Base-by-base conservation (phyloP, 257 asterid species). In the Capsicum baccatum region DNA sequence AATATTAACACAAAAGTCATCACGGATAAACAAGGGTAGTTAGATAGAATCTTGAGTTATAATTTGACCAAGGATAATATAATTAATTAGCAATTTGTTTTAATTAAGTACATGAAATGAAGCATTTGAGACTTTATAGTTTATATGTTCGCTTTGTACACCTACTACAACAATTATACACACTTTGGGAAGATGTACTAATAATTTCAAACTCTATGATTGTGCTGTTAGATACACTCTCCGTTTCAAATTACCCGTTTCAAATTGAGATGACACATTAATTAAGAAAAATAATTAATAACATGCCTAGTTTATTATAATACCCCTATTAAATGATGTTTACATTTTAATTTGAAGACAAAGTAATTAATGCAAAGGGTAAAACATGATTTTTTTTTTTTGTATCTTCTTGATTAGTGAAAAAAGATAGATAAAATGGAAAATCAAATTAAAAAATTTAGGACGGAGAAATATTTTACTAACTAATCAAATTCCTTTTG, bases 161-260 rank as follows among this genome's bases (percentile, higher is more conserved):
- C 81, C 81, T 26, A 52, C 86, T 64, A 57, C 86, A 80, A 44
- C 76, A 82, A 86, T 73, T 82, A 35, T 80, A 50, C 54, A 85
- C 15, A 50, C 62, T 52, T 76, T 52, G 48, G 48, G 14, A 8
- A 76, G 52, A 5, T 76, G 64, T 54, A 78, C 82, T 54, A 78
- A 76, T 76, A 33, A 78, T 78, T 33, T 42, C 82, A 78, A 48
- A 54, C 50, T 54, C 66, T 54, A 56, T 78, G 15, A 54, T 55
- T 33, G 26, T 14, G 48, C 82, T 26, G 50, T 54, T 76, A 26
- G 7, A 76, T 69, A 17, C 26, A 26, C 26, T 1, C 1, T 26
- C 26, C 26, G 26, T 26, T 26, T 26, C 26, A 26, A 26, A 26
- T 26, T 26, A 26, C 0, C 26, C 26, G 26, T 26, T 26, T 26